These are phyloP conservation scores for Solanum sitiens DNA, from an alignment of 257 asterid genomes.

Conservation along the genomic window DNA sequence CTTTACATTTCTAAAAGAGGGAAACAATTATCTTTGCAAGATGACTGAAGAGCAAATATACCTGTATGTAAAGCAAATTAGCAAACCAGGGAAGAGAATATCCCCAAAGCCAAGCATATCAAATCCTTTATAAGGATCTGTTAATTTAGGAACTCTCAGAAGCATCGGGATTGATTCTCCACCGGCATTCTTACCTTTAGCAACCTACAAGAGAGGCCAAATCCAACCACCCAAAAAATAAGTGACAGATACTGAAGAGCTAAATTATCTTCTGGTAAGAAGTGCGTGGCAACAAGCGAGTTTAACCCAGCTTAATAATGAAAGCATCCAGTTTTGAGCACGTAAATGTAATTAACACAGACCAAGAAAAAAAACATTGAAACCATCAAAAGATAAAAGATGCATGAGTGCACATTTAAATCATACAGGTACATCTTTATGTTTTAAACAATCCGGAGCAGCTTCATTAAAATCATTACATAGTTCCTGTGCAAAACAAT, in stretches of 20 bases:
- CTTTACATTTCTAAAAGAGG: background rate
- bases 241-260: background rate
- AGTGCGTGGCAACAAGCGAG: background rate
- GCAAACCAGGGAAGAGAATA: conserved; percentile 88
- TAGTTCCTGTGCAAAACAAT: background rate
- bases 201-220: conserved; percentile 50
- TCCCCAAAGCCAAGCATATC: conserved; percentile 99
- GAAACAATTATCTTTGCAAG: background rate
- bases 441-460: background rate
- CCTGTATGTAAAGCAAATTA: conserved; percentile 78
- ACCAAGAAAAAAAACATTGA: background rate
- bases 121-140: conserved; percentile 90
- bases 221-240: background rate
- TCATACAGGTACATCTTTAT: background rate
- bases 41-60: conserved; percentile 11
- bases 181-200: conserved; percentile 77
- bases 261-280: background rate
- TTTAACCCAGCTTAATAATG: background rate
- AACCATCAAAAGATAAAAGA: background rate
- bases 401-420: background rate
- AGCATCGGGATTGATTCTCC: conserved; percentile 99
- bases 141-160: conserved; percentile 75
- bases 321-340: background rate
- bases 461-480: background rate
- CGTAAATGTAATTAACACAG: background rate